These are phyloP conservation scores for Schizothecium vesticola DNA, from an alignment of 495 filamentous ascomycete genomes.

Conservation along the genomic window DNA sequence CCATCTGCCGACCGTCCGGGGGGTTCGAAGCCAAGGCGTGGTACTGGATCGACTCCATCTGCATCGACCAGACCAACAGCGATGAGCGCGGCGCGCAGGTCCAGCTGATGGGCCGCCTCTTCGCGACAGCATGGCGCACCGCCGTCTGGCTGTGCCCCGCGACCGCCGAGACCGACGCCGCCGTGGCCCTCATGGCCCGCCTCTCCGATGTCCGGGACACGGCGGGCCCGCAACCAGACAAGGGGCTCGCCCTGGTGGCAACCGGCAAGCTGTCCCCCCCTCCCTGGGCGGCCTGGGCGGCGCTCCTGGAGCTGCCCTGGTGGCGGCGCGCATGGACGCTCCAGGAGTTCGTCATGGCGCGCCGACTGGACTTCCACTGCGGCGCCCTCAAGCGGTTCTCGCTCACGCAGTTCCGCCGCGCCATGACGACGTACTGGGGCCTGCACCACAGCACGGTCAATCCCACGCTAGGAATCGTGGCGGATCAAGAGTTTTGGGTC, in stretches of 20 bases:
- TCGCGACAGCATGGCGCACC: neutral
- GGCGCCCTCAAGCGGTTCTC: neutral
- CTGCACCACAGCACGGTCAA: neutral
- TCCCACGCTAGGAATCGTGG: neutral
- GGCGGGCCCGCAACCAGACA: neutral
- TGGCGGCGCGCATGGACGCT: neutral
- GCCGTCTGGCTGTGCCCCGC: neutral
- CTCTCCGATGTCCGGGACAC: neutral
- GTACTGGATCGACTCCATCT: conserved; percentile 1
- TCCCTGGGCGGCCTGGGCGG: neutral
- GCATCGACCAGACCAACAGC: conserved; percentile 1
- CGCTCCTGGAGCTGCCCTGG: neutral
- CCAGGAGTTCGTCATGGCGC: neutral
- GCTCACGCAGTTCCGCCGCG: neutral
- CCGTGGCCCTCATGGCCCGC: neutral
- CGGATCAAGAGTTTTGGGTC: neutral
- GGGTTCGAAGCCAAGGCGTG: neutral
- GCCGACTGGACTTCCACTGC: neutral
- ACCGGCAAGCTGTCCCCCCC: neutral
- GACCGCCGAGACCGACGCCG: neutral
- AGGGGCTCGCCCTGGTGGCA: neutral
- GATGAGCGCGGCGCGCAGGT: neutral
- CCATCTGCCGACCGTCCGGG: neutral
- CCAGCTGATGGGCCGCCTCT: neutral
- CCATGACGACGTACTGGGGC: neutral